Percentiles rank a stretch among this genome's conserved stretches.
Evolutionary conservation across 2,329 filamentous ascomycete genomes (phyloP).

Genomic region (Microsporum ferrugineum): DNA sequence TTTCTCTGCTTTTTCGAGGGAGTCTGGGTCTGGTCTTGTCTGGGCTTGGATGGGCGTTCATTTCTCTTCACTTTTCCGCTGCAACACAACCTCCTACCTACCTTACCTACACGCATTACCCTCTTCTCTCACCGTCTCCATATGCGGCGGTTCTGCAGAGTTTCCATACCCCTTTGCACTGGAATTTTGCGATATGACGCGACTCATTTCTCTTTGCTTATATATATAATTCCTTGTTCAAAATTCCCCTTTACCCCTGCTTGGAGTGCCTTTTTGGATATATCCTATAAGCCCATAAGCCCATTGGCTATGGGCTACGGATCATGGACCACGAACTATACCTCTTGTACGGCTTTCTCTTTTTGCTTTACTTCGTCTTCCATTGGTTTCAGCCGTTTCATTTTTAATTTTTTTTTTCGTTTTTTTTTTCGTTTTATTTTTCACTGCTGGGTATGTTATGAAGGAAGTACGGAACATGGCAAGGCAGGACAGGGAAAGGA

Average conservation of each 20-base stretch:
- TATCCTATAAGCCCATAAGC: neutral
- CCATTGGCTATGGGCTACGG: constrained; percentile 1
- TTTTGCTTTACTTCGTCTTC: neutral
- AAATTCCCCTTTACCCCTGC: neutral
- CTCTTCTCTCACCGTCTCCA: neutral
- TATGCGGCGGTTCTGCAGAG: constrained; percentile 9
- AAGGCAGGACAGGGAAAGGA: neutral
- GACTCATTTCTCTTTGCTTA: constrained; percentile 10
- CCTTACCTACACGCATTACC: neutral
- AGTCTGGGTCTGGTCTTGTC: constrained; percentile 13
- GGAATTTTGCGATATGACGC: constrained; percentile 4
- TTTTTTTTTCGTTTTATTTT: neutral
- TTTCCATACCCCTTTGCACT: constrained; percentile 13
- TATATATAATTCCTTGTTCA: constrained; percentile 4
- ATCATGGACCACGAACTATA: constrained; percentile 3
- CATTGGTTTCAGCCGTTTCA: constrained; percentile 10
- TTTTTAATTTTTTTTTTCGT: constrained; percentile 4
- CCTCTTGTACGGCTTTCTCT: neutral
- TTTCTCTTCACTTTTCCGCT: constrained; percentile 11
- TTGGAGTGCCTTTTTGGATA: constrained; percentile 1
- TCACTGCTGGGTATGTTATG: neutral
- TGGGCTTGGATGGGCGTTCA: constrained; percentile 15
- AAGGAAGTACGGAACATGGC: constrained; percentile 4
- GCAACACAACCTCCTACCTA: neutral
- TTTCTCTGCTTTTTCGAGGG: constrained; percentile 5